Base-by-base conservation (phyloP, 176 grass and related monocot genomes). In the Cymbopogon citratus region DNA sequence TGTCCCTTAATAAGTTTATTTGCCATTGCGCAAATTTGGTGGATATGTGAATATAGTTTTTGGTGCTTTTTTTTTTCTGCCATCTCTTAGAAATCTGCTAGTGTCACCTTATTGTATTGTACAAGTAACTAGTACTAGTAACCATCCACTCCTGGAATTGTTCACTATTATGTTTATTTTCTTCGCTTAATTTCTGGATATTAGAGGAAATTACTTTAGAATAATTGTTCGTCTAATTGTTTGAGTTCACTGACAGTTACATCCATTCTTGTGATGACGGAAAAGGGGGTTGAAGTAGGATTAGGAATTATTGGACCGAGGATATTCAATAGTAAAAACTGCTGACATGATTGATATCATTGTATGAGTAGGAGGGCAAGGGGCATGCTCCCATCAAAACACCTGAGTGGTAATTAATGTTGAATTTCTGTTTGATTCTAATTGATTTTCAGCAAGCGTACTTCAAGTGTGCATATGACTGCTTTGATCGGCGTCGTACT, bases 391-490 rank as follows among this genome's bases (percentile, higher is more conserved):
- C 75, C 10, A 27, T 40, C 23, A 4, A 74, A 76, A 71, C 21
- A 76, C 39, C 35, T 10, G 56, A 40, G 24, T 82, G 26, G 54
- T 77, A 33, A 65, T 19, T 51, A 19, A 31, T 65, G 3, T 43
- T 65, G 40, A n/a, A 35, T 56, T 51, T 87, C 13, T 87, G 14
- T 41, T 56, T 70, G 51, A 69, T 69, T 79, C 38, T 85, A 6
- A 19, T 82, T 45, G 14, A 73, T 88, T 84, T 90, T 83, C 71
- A 98, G 96, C 85, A 95, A 98, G 92, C 87, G 3, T 98, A 95
- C 88, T 98, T 98, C 87, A 91, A 90, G 83, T 95, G 96, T 86
- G 96, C 96, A 41, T 91, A 95, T 66, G 92, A 95, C 0, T 95
- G 96, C 80, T 98, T 98, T 74, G 96, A 98, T 87, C 75, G 96